Conservation (phyloP, 495 filamentous ascomycete species). For the Daldinia caldariorum region DNA sequence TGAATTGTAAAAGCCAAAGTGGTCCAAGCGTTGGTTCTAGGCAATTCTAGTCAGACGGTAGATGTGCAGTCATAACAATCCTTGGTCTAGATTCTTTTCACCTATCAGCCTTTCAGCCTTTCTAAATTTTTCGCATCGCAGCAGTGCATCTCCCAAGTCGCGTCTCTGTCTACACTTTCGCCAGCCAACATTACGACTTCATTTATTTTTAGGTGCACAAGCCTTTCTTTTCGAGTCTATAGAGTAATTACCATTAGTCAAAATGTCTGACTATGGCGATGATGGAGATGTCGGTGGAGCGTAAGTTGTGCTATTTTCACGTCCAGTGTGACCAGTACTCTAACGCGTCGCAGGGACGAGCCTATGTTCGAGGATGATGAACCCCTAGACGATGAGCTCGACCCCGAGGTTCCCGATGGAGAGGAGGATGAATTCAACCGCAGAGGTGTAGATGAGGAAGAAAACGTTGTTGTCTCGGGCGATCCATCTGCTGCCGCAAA, state of each 20-base stretch:
- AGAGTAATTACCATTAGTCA: slow-evolving; percentile 41
- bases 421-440: slow-evolving; percentile 65
- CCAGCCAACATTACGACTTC: slow-evolving; percentile 20
- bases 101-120: slow-evolving; percentile 25
- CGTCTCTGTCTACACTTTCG: slow-evolving; percentile 12
- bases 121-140: slow-evolving; percentile 41
- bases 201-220: slow-evolving; percentile 14
- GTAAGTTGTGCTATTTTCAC: slow-evolving; percentile 46
- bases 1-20: not conserved
- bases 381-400: slow-evolving; percentile 51
- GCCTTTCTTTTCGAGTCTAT: slow-evolving; percentile 13
- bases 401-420: slow-evolving; percentile 69
- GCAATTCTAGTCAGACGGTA: slow-evolving; percentile 13
- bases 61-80: slow-evolving; percentile 25
- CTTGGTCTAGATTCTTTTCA: slow-evolving; percentile 43
- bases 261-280: slow-evolving; percentile 88
- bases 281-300: slow-evolving; percentile 69
- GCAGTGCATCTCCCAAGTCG: slow-evolving; percentile 33
- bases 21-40: slow-evolving; percentile 8
- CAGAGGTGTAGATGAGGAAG: slow-evolving; percentile 56
- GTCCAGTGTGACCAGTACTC: slow-evolving; percentile 13
- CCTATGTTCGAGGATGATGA: slow-evolving; percentile 61
- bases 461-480: slow-evolving; percentile 74
- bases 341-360: slow-evolving; percentile 58
- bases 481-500: slow-evolving; percentile 77